Evolutionary conservation across 176 grass and related monocot genomes (phyloP), one percentile per base, ranked within the genome.

Genomic region (Paspalum notatum): DNA sequence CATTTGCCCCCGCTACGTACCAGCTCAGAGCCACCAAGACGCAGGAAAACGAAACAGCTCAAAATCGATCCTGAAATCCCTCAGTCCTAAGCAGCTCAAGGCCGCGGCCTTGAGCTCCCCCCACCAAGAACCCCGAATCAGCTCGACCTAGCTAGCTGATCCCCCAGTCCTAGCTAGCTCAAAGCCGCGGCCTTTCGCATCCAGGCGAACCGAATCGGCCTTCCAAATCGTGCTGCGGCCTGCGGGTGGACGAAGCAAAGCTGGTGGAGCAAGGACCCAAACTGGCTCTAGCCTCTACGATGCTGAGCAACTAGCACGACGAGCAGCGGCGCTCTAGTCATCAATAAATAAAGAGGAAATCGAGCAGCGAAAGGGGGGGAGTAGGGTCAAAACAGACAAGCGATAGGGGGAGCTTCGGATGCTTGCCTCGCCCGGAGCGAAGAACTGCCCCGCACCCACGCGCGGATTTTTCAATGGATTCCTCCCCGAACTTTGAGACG

Each of bases 381-480:
- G 26, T 48, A 66, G 4, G 45, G 32, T 0, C 32, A n/a, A 39
- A 56, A 10, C 54, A 8, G 46, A 61, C 81, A 84, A 74, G 75
- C 10, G 39, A 1, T 48, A 32, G 32, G 32, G 32, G 80, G 50
- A 12, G 82, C 87, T 89, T 85, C 82, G 87, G 87, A 77, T 89
- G 71, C 87, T 82, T 24, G 59, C 70, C 81, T 74, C 49, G 70
- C 70, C 61, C 22, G 37, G 27, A n/a, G 21, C 10, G 9, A 32
- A 42, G 48, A 48, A 24, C 85, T 57, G 22, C 5, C 66, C 13
- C 7, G 6, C 49, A 63, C 73, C 61, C 87, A 59, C 78, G 77
- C 72, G 40, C 40, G 82, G 82, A 66, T 77, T 89, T 83, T 85
- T 81, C 77, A 76, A 81, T 51, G 5, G 71, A 58, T 57, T 81